These are phyloP conservation scores for Venturiaceae sp. DNA, from an alignment of 2,329 filamentous ascomycete species.

Conservation along the genomic window DNA sequence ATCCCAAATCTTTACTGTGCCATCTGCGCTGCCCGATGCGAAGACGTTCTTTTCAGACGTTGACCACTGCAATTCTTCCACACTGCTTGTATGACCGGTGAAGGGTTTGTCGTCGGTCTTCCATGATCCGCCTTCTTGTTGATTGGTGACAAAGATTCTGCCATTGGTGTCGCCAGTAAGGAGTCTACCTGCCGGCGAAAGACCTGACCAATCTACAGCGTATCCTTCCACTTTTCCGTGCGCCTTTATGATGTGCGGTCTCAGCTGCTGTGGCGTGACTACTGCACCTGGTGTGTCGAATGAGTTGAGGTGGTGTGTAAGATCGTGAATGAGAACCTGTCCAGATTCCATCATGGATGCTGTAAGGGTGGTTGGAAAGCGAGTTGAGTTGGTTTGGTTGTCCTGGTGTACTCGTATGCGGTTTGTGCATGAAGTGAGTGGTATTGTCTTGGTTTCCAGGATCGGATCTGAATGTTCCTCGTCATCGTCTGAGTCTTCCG, in stretches of 20 bases:
- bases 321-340: slow-evolving; percentile 85
- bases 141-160: slow-evolving; percentile 77
- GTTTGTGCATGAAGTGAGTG: slow-evolving; percentile 81
- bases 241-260: slow-evolving; percentile 79
- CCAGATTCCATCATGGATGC: slow-evolving; percentile 89
- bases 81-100: slow-evolving; percentile 70
- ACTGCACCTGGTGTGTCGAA: slow-evolving; percentile 83
- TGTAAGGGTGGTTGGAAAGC: slow-evolving; percentile 63
- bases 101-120: slow-evolving; percentile 78
- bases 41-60: slow-evolving; percentile 90
- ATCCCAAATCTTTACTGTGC: slow-evolving; percentile 94
- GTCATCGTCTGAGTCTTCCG: slow-evolving; percentile 60
- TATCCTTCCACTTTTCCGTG: slow-evolving; percentile 87
- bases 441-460: slow-evolving; percentile 84
- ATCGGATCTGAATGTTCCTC: slow-evolving; percentile 76
- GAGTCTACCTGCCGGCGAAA: slow-evolving; percentile 72
- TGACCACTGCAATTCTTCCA: slow-evolving; percentile 97
- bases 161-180: slow-evolving; percentile 88
- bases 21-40: slow-evolving; percentile 86
- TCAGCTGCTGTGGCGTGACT: slow-evolving; percentile 74
- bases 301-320: slow-evolving; percentile 77
- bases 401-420: slow-evolving; percentile 84
- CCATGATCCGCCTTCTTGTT: slow-evolving; percentile 81
- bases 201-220: slow-evolving; percentile 90
- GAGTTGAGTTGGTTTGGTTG: slow-evolving; percentile 29